Evolutionary conservation across 2,329 filamentous ascomycete genomes (phyloP).

Genomic region (Trichoderma polysporum): DNA sequence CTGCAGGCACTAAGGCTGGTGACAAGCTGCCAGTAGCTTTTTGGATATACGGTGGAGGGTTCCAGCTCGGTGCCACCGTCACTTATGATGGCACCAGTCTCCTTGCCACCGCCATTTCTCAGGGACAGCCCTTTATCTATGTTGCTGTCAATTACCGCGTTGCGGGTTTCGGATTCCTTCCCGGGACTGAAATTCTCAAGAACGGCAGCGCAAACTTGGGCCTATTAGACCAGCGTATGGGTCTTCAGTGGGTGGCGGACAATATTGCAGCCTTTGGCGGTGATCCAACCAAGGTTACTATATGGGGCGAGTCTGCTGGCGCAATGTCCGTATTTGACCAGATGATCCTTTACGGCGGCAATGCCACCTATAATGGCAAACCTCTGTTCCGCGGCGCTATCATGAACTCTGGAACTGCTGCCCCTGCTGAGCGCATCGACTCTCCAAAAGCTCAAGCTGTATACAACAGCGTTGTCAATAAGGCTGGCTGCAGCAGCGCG

Average conservation of each 20-base stretch:
- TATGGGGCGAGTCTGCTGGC: conserved; percentile 74
- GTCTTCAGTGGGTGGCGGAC: conserved; percentile 73
- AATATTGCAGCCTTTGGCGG: conserved; percentile 78
- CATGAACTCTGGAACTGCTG: conserved; percentile 70
- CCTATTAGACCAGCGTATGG: conserved; percentile 69
- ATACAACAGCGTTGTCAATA: conserved; percentile 61
- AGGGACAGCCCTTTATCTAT: conserved; percentile 61
- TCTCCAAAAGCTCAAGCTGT: conserved; percentile 62
- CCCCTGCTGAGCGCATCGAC: conserved; percentile 64
- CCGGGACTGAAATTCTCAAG: conserved; percentile 64
- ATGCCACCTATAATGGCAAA: conserved; percentile 72
- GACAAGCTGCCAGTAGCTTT: conserved; percentile 65
- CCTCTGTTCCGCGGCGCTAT: conserved; percentile 73
- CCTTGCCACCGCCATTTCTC: conserved; percentile 44
- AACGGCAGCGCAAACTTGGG: conserved; percentile 71
- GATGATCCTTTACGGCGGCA: conserved; percentile 70
- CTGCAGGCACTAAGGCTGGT: conserved; percentile 51
- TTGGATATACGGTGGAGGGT: conserved; percentile 71
- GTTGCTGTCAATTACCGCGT: conserved; percentile 78
- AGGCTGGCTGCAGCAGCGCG: conserved; percentile 60
- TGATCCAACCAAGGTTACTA: conserved; percentile 73
- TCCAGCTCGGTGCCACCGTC: conserved; percentile 52
- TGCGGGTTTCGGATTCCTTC: conserved; percentile 71
- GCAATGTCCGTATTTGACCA: conserved; percentile 75
- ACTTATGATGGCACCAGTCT: conserved; percentile 55